Evolutionary conservation across 352 stramenopile genomes (phyloP).

Genomic region (Globisporangium nunn): DNA sequence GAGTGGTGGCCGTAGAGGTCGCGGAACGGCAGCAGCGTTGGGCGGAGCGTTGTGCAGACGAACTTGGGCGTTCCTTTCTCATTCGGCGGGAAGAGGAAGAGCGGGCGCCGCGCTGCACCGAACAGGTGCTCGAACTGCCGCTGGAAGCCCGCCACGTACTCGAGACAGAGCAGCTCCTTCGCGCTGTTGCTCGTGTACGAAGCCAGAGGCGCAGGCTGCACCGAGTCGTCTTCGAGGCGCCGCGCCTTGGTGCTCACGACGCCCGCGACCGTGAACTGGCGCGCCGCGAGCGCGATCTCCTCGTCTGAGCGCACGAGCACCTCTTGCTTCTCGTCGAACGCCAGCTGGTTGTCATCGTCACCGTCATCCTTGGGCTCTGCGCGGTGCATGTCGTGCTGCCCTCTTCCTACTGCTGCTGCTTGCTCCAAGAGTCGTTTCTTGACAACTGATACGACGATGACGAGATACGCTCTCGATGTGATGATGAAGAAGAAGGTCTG

Average conservation of each 20-base stretch:
- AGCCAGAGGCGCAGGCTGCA: conserved; percentile 16
- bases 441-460: too few relatives aligned
- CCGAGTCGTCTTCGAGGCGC: conserved; percentile 56
- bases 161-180: conserved; percentile 91
- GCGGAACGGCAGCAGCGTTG: conserved; percentile 87
- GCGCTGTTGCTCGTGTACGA: conserved; percentile 60
- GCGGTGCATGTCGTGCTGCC: conserved; percentile 29
- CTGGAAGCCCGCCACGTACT: conserved; percentile 91
- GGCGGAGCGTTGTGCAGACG: conserved; percentile 91
- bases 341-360: conserved; percentile 11
- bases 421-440: too few relatives aligned
- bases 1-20: conserved; percentile 89
- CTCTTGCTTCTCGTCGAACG: conserved; percentile 42
- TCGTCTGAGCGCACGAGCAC: conserved; percentile 49
- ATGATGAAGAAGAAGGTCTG: too few relatives aligned
- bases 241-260: conserved; percentile 78
- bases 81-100: conserved; percentile 90
- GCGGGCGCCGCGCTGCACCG: conserved; percentile 36
- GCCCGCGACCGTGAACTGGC: conserved; percentile 68
- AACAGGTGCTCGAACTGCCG: conserved; percentile 88
- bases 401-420: neutral
- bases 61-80: conserved; percentile 92
- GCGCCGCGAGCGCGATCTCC: conserved; percentile 41
- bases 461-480: too few relatives aligned
- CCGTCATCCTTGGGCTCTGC: conserved; percentile 43